Base-by-base conservation (phyloP, 2,329 filamentous ascomycete genomes). In the Phyllosticta citrichinensis region DNA sequence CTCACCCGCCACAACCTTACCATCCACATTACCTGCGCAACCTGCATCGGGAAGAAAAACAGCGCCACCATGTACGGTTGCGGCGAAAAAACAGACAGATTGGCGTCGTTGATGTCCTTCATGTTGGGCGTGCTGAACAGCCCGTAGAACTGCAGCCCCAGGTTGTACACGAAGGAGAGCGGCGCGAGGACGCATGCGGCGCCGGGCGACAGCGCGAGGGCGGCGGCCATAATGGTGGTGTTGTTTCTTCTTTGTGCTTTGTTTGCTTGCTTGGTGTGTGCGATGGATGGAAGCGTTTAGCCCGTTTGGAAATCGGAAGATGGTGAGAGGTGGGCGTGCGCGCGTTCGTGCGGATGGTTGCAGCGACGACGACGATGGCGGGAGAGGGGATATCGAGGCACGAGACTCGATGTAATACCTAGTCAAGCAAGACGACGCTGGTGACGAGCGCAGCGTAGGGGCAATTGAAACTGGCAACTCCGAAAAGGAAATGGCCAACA, bases 21-120 rank as follows among this genome's bases (percentile, higher is more conserved):
- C 5, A 85, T 70, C 82, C 81, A 85, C 2, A 73, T 77, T 2
- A 84, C 66, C 68, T 85, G 81, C 68, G 84, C 79, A 3, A 84
- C 66, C 67, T 85, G 82, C 68, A 85, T 82, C 0, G 81, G 81
- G 68, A 83, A 82, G 75, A 85, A 85, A 74, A 85, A 85, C 17
- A 73, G 80, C 0, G 74, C 82, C 63, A 85, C 83, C 70, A 83
- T 83, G 66, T 76, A 81, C 0, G 82, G 81, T 62, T 84, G 79
- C 0, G 82, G 82, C 1, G 76, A 80, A 73, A 81, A 85, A 67
- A 83, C 84, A 1, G 81, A 82, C 5, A 83, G 71, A 66, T 85
- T 83, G 33, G 71, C 71, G 65, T 84, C 78, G 68, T 85, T 81
- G 33, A 84, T 74, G 56, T 83, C 79, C 64, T 83, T 79, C 83